Evolutionary conservation across 768 basidiomycete species (phyloP).

Genomic region (Paxillus ammoniavirescens): DNA sequence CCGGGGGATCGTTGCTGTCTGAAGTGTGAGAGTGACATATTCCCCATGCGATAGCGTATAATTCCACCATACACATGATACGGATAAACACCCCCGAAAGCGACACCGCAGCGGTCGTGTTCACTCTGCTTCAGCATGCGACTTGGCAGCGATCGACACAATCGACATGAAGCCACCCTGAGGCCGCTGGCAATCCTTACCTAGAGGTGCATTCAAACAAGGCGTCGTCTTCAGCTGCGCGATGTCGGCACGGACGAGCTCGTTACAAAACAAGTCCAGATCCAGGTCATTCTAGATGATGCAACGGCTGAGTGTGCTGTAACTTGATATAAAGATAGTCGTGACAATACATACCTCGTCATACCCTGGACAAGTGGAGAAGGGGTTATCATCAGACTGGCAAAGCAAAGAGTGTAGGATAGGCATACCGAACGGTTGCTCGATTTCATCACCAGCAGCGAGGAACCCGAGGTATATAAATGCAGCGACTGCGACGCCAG

Average conservation of each 20-base stretch:
- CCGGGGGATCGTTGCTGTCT: neutral
- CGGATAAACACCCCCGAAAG: too few relatives aligned
- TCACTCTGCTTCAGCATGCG: neutral
- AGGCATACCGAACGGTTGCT: constrained; percentile 60
- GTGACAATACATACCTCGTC: neutral
- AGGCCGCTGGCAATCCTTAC: constrained; percentile 18
- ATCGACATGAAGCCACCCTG: neutral
- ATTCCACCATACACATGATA: too few relatives aligned
- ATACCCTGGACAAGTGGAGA: neutral
- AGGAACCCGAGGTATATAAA: constrained; percentile 79
- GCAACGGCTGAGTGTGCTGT: neutral
- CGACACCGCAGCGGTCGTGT: too few relatives aligned
- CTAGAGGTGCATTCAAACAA: constrained; percentile 48
- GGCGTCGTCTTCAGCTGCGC: constrained; percentile 51
- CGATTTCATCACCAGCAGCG: constrained; percentile 69
- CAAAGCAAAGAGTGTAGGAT: neutral
- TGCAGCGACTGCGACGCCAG: constrained; percentile 61
- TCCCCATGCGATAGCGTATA: too few relatives aligned
- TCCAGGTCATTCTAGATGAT: constrained; percentile 58
- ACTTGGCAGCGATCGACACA: neutral
- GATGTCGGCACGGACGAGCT: constrained; percentile 57
- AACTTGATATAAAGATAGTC: neutral
- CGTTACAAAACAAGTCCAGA: constrained; percentile 60
- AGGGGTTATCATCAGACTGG: neutral
- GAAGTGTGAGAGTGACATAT: neutral